Evolutionary conservation across 768 basidiomycete genomes (phyloP), one percentile per base, ranked within the genome.

Genomic region (Mycena leptocephala): DNA sequence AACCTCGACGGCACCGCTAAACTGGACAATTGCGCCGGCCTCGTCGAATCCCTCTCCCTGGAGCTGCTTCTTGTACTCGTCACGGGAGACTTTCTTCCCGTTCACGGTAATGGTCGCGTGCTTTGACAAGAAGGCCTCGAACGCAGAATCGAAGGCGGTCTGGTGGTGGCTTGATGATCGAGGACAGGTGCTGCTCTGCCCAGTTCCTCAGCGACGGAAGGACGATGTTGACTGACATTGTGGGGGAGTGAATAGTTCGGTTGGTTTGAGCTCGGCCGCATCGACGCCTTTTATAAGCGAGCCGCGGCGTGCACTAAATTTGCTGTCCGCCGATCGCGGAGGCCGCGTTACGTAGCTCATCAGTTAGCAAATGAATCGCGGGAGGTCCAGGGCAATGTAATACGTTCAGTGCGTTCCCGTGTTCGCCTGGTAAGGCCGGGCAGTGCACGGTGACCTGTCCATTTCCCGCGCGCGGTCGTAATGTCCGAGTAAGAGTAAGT

Each of bases 61-160:
- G 37, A 90, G 76, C 62, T 84, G 82, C 62, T 81, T 51, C 78
- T 87, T 85, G 82, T 89, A 90, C 30, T 85, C 83, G 0, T 84
- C 84, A 28, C 87, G 87, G 30, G 86, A 82, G 41, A 87, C 32
- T 16, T 80, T 35, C 30, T 82, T 80, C 22, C 87, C 89, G 75
- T 91, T 91, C 69, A 90, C 80, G 4, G 82, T 84, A 69, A 90
- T 81, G 0, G 75, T 79, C 33, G 83, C 85, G 20, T 87, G 28
- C 43, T 80, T 35, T 9, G 87, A 84, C 72, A 91, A 80, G 73
- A 88, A 87, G 2, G 72, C 79, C 41, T 90, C 85, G 80, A 90
- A 88, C 0, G 86, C 84, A 24, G 73, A 37, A 59, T 85, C 72
- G 72, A 90, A 88, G 22, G 80, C 83, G 0, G 73, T 71, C 28